These are phyloP conservation scores for Clavispora vitiphila DNA, from an alignment of 805 yeast genomes.

Conservation along the genomic window DNA sequence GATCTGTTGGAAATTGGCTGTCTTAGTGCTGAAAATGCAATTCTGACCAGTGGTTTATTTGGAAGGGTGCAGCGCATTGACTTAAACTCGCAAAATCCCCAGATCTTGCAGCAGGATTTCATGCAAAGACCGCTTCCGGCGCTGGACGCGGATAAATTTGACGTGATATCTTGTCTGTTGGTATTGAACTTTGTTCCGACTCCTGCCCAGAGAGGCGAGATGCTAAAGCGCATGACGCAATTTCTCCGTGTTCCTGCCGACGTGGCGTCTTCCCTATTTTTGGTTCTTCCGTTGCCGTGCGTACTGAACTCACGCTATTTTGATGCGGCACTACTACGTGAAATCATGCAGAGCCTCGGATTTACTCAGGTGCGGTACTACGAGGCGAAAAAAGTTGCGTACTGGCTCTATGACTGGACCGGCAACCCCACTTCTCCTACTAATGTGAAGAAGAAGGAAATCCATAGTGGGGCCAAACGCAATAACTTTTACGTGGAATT, in stretches of 20 bases:
- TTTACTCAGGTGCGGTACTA: conserved; percentile 43
- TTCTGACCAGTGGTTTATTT: conserved; percentile 57
- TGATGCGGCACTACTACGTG: conserved; percentile 35
- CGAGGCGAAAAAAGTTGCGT: conserved; percentile 67
- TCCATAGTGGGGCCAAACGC: conserved; percentile 52
- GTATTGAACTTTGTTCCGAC: conserved; percentile 87
- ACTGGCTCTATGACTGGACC: conserved; percentile 58
- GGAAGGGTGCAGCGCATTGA: conserved; percentile 61
- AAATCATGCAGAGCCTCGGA: conserved; percentile 59
- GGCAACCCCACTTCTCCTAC: neutral
- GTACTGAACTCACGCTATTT: conserved; percentile 77
- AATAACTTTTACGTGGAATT: conserved; percentile 63
- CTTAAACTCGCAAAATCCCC: conserved; percentile 71
- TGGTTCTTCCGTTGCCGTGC: conserved; percentile 89
- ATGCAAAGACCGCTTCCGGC: conserved; percentile 68
- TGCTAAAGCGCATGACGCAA: conserved; percentile 56
- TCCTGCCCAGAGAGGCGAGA: conserved; percentile 64
- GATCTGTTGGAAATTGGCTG: conserved; percentile 82
- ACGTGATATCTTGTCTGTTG: conserved; percentile 73
- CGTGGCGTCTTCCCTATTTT: conserved; percentile 41
- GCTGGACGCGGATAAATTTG: conserved; percentile 43
- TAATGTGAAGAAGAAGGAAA: conserved; percentile 38
- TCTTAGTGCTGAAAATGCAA: conserved; percentile 59
- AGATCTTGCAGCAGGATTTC: conserved; percentile 74
- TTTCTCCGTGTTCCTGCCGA: conserved; percentile 44